Evolutionary conservation across 345 rosid species (phyloP).

Genomic region (Punica granatum): DNA sequence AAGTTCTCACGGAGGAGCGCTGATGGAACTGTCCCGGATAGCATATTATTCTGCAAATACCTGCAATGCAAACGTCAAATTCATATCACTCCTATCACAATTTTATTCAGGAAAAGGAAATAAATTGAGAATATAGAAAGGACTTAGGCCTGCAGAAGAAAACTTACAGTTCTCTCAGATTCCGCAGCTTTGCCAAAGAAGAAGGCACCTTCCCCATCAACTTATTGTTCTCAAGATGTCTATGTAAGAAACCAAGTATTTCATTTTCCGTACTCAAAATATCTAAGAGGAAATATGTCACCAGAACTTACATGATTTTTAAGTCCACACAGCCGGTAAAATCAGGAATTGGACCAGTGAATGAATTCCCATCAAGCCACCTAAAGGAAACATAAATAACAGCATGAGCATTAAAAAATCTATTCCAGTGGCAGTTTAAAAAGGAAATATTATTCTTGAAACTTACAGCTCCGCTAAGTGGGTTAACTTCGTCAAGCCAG

Average conservation of each 20-base stretch:
- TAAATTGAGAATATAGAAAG: neutral
- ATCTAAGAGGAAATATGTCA: neutral
- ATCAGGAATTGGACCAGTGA: constrained; percentile 82
- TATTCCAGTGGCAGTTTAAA: neutral
- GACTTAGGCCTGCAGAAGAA: neutral
- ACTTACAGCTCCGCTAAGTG: constrained; percentile 88
- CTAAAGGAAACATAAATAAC: constrained; percentile 22
- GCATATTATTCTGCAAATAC: constrained; percentile 74
- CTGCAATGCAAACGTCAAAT: constrained; percentile 42
- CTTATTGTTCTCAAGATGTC: constrained; percentile 92
- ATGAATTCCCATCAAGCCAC: constrained; percentile 82
- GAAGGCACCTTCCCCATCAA: constrained; percentile 81
- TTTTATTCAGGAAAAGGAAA: neutral
- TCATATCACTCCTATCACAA: neutral
- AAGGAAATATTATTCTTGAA: neutral
- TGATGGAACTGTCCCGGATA: constrained; percentile 73
- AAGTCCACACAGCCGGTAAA: constrained; percentile 58
- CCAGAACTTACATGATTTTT: constrained; percentile 57
- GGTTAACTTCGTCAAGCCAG: constrained; percentile 55
- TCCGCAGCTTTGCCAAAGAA: constrained; percentile 51
- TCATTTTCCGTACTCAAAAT: neutral
- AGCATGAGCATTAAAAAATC: neutral
- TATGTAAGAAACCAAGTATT: constrained; percentile 16
- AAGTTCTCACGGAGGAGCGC: constrained; percentile 37
- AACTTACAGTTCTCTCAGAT: constrained; percentile 92